A percentile compares a stretch with the other conserved stretches of the same genome.
Conservation (phyloP, 441 rosid genomes). For the Arabidopsis lyrata region DNA sequence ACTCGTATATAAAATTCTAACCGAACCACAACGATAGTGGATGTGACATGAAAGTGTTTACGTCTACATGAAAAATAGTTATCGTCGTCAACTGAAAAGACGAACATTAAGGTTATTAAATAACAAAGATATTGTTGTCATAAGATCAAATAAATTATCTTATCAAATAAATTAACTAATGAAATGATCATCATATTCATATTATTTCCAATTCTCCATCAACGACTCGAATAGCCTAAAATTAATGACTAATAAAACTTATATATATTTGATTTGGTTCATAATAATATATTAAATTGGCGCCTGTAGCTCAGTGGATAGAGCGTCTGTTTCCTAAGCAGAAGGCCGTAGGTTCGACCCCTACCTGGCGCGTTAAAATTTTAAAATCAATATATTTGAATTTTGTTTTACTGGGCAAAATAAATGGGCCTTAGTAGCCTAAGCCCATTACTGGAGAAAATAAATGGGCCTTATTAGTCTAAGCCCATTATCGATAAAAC, state of each 20-base stretch:
- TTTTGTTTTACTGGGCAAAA: not conserved
- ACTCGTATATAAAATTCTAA: constrained; percentile 12
- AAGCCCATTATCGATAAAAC: constrained; percentile 1
- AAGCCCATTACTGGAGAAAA: constrained; percentile 5
- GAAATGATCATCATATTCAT: not conserved
- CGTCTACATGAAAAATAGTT: constrained; percentile 15
- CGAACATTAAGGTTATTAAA: not conserved
- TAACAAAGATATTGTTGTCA: not conserved
- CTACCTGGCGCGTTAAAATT: not conserved
- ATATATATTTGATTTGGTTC: too few relatives aligned
- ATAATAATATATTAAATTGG: too few relatives aligned
- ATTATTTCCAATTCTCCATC: not conserved
- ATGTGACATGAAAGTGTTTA: constrained; percentile 27
- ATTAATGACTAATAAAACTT: too few relatives aligned
- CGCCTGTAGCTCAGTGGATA: constrained; percentile 98
- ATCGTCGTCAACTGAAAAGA: constrained; percentile 9
- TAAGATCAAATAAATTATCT: not conserved
- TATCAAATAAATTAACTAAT: not conserved
- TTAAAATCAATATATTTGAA: not conserved
- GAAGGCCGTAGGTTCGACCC: constrained; percentile 78
- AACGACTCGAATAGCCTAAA: not conserved
- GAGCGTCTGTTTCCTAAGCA: constrained; percentile 98
- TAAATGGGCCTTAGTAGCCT: not conserved
- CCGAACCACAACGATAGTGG: constrained; percentile 39
- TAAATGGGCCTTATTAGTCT: not conserved